Evolutionary conservation across 1,284 basidiomycete genomes (phyloP).

Genomic region (Moniliella sp.): DNA sequence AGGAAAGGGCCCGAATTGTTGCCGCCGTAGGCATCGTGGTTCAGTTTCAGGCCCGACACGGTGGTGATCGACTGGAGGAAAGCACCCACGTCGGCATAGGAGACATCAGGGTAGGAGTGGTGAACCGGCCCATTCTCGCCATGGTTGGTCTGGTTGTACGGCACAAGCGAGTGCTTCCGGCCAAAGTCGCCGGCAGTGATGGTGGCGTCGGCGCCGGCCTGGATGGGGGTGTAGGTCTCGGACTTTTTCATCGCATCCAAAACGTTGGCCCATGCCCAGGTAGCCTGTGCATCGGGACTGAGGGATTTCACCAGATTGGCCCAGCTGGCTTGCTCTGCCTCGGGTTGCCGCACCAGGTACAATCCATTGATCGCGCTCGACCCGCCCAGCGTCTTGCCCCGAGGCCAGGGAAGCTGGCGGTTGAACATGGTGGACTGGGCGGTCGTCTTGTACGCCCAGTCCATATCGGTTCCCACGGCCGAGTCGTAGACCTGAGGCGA

Average conservation of each 20-base stretch:
- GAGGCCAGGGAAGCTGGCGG: too few relatives aligned
- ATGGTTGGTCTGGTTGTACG: constrained; percentile 35
- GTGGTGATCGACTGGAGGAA: constrained; percentile 10
- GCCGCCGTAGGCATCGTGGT: constrained; percentile 40
- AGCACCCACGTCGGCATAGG: constrained; percentile 18
- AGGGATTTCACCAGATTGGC: too few relatives aligned
- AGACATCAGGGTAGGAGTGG: constrained; percentile 10
- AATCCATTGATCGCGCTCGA: constrained; percentile 22
- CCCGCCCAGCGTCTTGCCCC: constrained; percentile 16
- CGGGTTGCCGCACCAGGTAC: constrained; percentile 14
- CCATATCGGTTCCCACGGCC: constrained; percentile 7
- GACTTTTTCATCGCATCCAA: constrained; percentile 37
- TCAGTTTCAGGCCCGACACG: constrained; percentile 36
- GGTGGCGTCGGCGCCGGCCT: constrained; percentile 4
- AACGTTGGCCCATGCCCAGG: constrained; percentile 16
- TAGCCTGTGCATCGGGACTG: too few relatives aligned
- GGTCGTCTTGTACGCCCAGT: constrained; percentile 13
- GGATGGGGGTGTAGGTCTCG: constrained; percentile 38
- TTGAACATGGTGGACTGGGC: too few relatives aligned
- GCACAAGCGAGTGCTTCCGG: constrained; percentile 17
- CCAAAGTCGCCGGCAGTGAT: constrained; percentile 8
- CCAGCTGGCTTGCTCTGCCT: constrained; percentile 14
- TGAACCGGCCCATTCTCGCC: constrained; percentile 39
- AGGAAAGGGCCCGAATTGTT: constrained; percentile 41
- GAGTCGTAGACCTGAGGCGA: too few relatives aligned